These are phyloP conservation scores for Vicia faba DNA, from an alignment of 306 rosid genomes.

Conservation along the genomic window DNA sequence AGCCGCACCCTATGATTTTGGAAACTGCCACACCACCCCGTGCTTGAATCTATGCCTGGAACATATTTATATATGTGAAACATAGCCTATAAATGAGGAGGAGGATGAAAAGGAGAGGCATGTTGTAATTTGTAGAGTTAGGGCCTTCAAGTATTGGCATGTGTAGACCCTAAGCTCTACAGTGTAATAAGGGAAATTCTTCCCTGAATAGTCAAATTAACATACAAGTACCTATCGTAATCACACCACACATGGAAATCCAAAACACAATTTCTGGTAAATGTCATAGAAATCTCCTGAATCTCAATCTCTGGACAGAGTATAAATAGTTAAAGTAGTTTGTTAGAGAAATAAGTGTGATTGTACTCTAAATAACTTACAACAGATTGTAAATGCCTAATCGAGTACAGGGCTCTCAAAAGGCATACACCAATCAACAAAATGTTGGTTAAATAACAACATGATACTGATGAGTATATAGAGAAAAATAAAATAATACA, in stretches of 20 bases:
- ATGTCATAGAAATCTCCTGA: not conserved
- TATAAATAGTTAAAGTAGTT: not conserved
- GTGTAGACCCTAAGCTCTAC: not conserved
- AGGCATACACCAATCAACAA: not conserved
- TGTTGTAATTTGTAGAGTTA: not conserved
- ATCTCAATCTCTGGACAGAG: not conserved
- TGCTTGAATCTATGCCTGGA: not conserved
- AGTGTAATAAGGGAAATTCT: not conserved
- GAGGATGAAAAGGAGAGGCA: not conserved
- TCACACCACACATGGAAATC: not conserved
- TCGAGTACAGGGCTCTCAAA: not conserved
- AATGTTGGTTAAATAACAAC: not conserved
- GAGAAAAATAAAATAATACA: not conserved
- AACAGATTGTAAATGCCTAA: conserved; percentile 12
- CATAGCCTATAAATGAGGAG: not conserved
- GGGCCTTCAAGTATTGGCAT: not conserved
- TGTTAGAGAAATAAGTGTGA: not conserved
- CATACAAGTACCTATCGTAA: not conserved
- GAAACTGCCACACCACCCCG: not conserved
- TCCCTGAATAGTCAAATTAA: not conserved
- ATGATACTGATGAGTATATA: not conserved
- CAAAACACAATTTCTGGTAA: conserved; percentile 9
- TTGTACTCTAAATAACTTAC: conserved; percentile 17
- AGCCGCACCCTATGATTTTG: not conserved
- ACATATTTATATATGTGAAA: not conserved